Evolutionary conservation across 1,139 yeast genomes (phyloP).

Genomic region (Hemisphaericaspora xylofermentans): DNA sequence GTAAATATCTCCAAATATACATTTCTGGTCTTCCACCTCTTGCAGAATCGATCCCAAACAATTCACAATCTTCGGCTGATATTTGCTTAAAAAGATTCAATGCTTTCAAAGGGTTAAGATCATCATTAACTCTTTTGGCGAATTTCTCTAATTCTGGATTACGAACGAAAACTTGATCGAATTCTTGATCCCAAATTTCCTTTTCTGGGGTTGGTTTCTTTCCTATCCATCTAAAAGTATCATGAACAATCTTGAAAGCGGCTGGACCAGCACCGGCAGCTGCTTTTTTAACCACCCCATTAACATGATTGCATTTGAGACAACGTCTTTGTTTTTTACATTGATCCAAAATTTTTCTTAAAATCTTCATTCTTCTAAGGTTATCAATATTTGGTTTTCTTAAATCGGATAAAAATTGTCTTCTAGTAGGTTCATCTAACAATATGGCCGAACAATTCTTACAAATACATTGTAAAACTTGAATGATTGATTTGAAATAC

Average conservation of each 20-base stretch:
- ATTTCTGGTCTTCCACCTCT: constrained; percentile 93
- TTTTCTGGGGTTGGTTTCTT: constrained; percentile 87
- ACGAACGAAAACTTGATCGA: constrained; percentile 65
- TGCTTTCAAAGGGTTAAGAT: constrained; percentile 89
- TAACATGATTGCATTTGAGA: constrained; percentile 78
- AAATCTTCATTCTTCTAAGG: constrained; percentile 82
- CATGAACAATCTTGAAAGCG: constrained; percentile 91
- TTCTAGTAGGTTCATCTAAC: constrained; percentile 68
- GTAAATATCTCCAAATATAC: constrained; percentile 94
- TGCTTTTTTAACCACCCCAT: constrained; percentile 97
- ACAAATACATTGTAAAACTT: constrained; percentile 87
- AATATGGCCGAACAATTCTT: constrained; percentile 82
- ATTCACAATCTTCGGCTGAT: constrained; percentile 83
- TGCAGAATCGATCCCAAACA: constrained; percentile 85
- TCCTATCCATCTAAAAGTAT: constrained; percentile 93
- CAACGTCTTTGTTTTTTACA: constrained; percentile 95
- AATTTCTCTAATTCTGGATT: constrained; percentile 90
- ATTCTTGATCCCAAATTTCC: constrained; percentile 80
- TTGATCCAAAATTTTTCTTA: constrained; percentile 82
- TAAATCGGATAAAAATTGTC: constrained; percentile 70
- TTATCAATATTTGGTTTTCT: constrained; percentile 90
- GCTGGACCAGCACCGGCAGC: constrained; percentile 93
- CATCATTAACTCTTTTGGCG: constrained; percentile 86
- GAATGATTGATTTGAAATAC: constrained; percentile 87
- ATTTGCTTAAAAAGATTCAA: constrained; percentile 84